These are phyloP conservation scores for Pythium sukuiense DNA, from an alignment of 352 stramenopile genomes.

Conservation along the genomic window DNA sequence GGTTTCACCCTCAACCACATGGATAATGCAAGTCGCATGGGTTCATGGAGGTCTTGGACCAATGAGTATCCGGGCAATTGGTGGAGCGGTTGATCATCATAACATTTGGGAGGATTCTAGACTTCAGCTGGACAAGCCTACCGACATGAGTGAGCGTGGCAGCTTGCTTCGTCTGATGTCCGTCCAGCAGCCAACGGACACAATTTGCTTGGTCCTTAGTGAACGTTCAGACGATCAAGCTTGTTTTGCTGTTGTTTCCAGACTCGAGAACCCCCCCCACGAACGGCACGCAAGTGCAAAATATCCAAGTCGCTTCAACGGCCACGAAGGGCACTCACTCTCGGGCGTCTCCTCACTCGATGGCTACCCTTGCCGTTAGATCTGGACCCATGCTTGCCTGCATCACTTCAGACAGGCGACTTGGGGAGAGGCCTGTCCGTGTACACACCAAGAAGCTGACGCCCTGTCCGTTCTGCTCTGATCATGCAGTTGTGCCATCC, in stretches of 20 bases:
- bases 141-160: neutral
- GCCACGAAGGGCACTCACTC: neutral
- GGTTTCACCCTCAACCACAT: neutral
- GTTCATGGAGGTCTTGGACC: neutral
- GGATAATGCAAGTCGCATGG: neutral
- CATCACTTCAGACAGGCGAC: neutral
- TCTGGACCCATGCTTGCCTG: neutral
- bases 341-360: constrained; percentile 1
- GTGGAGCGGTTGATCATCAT: neutral
- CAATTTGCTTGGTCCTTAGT: neutral
- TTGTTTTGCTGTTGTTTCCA: neutral
- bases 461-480: neutral
- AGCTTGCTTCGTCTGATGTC: constrained; percentile 4
- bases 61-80: neutral
- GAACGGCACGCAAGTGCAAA: neutral
- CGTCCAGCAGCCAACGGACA: constrained; percentile 3
- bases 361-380: constrained; percentile 1
- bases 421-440: neutral
- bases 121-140: constrained; percentile 1
- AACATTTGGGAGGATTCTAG: neutral
- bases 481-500: neutral
- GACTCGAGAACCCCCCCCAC: neutral
- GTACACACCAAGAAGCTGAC: neutral
- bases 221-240: constrained; percentile 4
- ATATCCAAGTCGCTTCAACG: neutral